Base-by-base conservation (phyloP, 345 rosid genomes). In the Eucalyptus microcorys region DNA sequence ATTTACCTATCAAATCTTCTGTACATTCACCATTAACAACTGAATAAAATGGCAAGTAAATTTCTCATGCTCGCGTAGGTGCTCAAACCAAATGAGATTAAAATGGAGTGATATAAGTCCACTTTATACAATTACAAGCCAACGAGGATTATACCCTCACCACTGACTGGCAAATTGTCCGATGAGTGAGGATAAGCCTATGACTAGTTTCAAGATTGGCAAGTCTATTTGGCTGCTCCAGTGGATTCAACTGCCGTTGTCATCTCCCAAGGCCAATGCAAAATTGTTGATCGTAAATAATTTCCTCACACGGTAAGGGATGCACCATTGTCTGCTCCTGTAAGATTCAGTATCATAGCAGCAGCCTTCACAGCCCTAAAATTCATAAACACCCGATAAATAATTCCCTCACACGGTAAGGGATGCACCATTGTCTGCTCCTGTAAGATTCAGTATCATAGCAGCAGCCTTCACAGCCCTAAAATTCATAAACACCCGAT, bases 391-490 rank as follows among this genome's bases (percentile, higher is more conserved):
- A n/a, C n/a, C n/a, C n/a, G n/a, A n/a, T 40, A 21, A 21, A 76
- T 87, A 61, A 37, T 61, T 21, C 27, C 53, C 50, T 96, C 88
- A 96, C 88, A 96, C 97, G 0, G 98, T 96, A n/a, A 97, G 98
- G 53, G 99, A 96, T 40, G 97, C 94, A 32, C 99, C 99, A 90
- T 96, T 97, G 91, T 97, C 99, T 32, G 98, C 97, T 7, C 92
- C 95, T 6, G 98, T 92, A 87, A 97, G 96, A 93, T 96, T 97
- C 86, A 96, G 93, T 88, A 97, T 96, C 96, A 94, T 92, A 7
- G 96, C 94, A 24, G 98, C 97, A 88, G 99, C 99, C 94, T 96
- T 97, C 91, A 88, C 85, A 87, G 98, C 97, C 99, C 99, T 97
- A 48, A 49, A 68, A 32, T n/a, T 22, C 47, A 15, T 13, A 16